Percentiles rank a stretch among this genome's conserved stretches.
Evolutionary conservation across 352 stramenopile genomes (phyloP).

Genomic region (Phytophthora ohioensis): DNA sequence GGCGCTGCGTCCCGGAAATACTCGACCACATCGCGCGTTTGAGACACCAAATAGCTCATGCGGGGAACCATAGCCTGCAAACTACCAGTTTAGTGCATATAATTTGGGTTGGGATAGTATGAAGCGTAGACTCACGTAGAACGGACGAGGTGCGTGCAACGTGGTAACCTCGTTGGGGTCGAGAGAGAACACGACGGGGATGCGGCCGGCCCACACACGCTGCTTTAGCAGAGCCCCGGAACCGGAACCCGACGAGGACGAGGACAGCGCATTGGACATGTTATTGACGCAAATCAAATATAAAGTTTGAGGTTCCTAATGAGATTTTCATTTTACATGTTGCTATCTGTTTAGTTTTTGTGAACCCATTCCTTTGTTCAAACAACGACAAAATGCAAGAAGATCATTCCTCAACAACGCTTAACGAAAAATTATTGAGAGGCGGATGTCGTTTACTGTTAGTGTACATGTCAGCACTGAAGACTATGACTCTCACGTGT

Average conservation of each 20-base stretch:
- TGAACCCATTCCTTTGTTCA: too few relatives aligned
- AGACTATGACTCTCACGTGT: too few relatives aligned
- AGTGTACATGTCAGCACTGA: too few relatives aligned
- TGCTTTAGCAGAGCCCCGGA: constrained; percentile 26
- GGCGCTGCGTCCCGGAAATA: constrained; percentile 82
- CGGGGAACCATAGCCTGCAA: constrained; percentile 82
- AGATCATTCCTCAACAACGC: too few relatives aligned
- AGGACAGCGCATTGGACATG: constrained; percentile 20
- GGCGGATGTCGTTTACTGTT: too few relatives aligned
- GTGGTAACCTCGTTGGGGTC: constrained; percentile 82
- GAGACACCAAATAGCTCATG: constrained; percentile 80
- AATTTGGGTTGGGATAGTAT: neutral
- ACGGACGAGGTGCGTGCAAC: constrained; percentile 77
- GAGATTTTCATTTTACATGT: too few relatives aligned
- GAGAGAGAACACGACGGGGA: constrained; percentile 84
- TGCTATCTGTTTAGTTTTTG: too few relatives aligned
- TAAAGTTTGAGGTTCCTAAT: neutral
- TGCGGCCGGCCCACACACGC: constrained; percentile 66
- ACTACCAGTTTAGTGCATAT: constrained; percentile 1
- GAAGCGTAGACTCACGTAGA: constrained; percentile 65
- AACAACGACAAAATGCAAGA: too few relatives aligned
- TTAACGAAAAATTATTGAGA: too few relatives aligned
- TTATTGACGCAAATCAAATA: neutral
- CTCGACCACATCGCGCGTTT: constrained; percentile 78
- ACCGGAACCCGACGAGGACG: constrained; percentile 3